These are phyloP conservation scores for Venturia pyrina DNA, from an alignment of 2,329 filamentous ascomycete species.

Conservation along the genomic window DNA sequence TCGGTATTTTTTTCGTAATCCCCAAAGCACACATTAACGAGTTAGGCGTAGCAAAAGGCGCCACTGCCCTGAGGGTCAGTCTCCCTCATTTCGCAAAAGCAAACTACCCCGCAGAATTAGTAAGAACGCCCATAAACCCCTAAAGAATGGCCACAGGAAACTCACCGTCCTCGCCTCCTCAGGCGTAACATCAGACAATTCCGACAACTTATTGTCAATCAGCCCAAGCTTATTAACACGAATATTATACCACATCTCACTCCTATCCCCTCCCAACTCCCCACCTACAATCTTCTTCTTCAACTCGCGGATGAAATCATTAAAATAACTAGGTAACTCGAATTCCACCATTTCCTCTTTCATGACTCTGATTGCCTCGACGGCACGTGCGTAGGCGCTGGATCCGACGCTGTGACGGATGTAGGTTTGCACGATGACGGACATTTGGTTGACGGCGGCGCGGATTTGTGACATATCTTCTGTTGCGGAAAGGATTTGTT, in stretches of 20 bases:
- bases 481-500: slow-evolving; percentile 58
- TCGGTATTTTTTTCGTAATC: not conserved
- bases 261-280: slow-evolving; percentile 63
- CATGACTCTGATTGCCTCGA: slow-evolving; percentile 70
- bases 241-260: slow-evolving; percentile 74
- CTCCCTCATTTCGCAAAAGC: not conserved
- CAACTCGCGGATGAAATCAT: slow-evolving; percentile 58
- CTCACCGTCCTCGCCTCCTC: slow-evolving; percentile 50
- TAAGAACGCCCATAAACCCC: not conserved
- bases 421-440: slow-evolving; percentile 55
- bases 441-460: slow-evolving; percentile 66
- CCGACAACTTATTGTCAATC: slow-evolving; percentile 54
- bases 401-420: slow-evolving; percentile 68
- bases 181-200: slow-evolving; percentile 55
- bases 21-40: not conserved
- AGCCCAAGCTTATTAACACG: slow-evolving; percentile 59
- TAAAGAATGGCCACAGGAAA: not conserved
- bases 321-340: slow-evolving; percentile 69
- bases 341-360: slow-evolving; percentile 64
- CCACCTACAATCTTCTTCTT: slow-evolving; percentile 63
- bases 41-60: not conserved
- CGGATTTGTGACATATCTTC: slow-evolving; percentile 52
- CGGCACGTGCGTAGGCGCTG: slow-evolving; percentile 59
- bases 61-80: not conserved
- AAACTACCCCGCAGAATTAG: not conserved